Conservation (phyloP, 2,329 filamentous ascomycete species). For the Fusarium sp. region DNA sequence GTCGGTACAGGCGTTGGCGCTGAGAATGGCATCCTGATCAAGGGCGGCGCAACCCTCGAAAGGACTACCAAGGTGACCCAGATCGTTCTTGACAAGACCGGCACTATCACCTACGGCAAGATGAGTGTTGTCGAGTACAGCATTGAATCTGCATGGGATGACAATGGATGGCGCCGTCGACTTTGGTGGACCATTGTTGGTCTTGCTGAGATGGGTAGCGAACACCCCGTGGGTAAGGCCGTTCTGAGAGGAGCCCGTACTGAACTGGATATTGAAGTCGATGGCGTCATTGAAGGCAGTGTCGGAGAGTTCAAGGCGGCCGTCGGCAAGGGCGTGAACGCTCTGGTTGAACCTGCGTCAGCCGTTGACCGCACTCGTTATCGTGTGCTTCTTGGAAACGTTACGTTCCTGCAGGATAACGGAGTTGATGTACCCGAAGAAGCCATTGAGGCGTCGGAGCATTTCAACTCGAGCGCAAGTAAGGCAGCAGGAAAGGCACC, state of each 20-base stretch:
- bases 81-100: slow-evolving; percentile 95
- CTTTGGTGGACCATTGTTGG: slow-evolving; percentile 98
- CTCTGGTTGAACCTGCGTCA: slow-evolving; percentile 81
- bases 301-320: slow-evolving; percentile 86
- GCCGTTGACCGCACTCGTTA: slow-evolving; percentile 78
- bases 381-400: slow-evolving; percentile 85
- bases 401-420: slow-evolving; percentile 78
- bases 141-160: slow-evolving; percentile 76
- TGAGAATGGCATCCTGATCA: slow-evolving; percentile 96
- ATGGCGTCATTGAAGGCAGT: slow-evolving; percentile 83
- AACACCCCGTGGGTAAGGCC: slow-evolving; percentile 95
- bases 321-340: slow-evolving; percentile 88
- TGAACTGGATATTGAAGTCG: slow-evolving; percentile 77
- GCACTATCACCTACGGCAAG: slow-evolving; percentile 92
- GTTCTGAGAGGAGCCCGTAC: slow-evolving; percentile 81
- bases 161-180: slow-evolving; percentile 73
- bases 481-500: slow-evolving; percentile 49
- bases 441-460: slow-evolving; percentile 72
- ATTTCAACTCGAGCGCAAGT: slow-evolving; percentile 62
- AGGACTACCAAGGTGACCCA: slow-evolving; percentile 90
- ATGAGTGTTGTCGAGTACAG: slow-evolving; percentile 88
- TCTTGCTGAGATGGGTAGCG: slow-evolving; percentile 94
- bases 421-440: slow-evolving; percentile 74
- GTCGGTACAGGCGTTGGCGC: slow-evolving; percentile 97
- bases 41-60: slow-evolving; percentile 93